phyloP scores from a whole-genome alignment of 2,329 filamentous ascomycete genomes.

The Uncinocarpus reesii region DNA sequence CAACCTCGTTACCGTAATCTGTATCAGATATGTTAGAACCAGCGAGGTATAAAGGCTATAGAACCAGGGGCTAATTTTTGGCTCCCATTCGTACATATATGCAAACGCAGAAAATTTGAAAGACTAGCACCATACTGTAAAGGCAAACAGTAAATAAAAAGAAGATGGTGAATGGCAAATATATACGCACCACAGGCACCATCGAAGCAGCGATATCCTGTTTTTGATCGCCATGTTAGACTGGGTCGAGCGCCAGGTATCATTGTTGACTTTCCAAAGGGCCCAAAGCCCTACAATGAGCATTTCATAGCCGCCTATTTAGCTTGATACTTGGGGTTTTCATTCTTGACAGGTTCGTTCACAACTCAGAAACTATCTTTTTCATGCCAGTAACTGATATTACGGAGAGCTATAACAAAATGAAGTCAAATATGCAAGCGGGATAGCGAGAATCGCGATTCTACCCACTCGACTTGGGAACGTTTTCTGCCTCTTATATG shows the following conservation, averaged over 20 bases:
- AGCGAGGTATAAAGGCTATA: not conserved
- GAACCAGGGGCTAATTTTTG: not conserved
- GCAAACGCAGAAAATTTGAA: no score
- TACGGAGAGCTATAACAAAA: no score
- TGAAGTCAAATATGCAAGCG: no score
- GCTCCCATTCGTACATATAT: not conserved
- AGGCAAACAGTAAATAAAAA: not conserved
- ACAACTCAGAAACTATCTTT: not conserved
- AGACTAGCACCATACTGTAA: no score
- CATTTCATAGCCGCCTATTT: conserved; percentile 30
- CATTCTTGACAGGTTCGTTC: not conserved
- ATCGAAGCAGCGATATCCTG: conserved; percentile 52
- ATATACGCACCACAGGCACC: conserved; percentile 45
- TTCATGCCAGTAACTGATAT: no score
- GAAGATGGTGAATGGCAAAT: not conserved
- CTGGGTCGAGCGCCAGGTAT: conserved; percentile 60
- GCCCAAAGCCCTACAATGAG: conserved; percentile 38
- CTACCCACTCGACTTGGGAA: no score
- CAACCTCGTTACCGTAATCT: conserved; percentile 78
- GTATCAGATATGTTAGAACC: conserved; percentile 8
- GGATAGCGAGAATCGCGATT: no score
- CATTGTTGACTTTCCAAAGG: conserved; percentile 73
- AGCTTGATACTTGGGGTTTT: conserved; percentile 13
- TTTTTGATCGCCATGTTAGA: conserved; percentile 61
- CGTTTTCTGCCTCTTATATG: no score